Conservation (phyloP, 495 filamentous ascomycete species). For the Jackrogersella multiformis region DNA sequence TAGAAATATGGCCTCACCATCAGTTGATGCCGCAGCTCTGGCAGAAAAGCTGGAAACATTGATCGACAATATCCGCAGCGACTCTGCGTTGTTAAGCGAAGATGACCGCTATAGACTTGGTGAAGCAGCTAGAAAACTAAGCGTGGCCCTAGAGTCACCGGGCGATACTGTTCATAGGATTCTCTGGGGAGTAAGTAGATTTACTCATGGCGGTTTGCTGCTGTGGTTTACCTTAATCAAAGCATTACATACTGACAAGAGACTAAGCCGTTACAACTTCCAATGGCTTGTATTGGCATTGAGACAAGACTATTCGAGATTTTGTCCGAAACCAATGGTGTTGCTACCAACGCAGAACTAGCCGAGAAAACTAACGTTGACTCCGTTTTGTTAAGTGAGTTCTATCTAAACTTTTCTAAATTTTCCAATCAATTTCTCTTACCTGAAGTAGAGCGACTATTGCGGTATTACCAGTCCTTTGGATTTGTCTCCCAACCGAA, state of each 20-base stretch:
- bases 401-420: neutral
- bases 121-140: constrained; percentile 1
- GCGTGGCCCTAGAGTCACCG: constrained; percentile 1
- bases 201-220: no score
- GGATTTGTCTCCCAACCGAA: constrained; percentile 49
- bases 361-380: constrained; percentile 45
- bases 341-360: constrained; percentile 44
- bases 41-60: neutral
- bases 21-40: neutral
- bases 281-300: constrained; percentile 46
- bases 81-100: neutral
- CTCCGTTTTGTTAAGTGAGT: constrained; percentile 47
- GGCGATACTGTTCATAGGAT: constrained; percentile 39
- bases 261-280: constrained; percentile 33
- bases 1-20: neutral
- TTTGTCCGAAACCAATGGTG: constrained; percentile 37
- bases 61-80: neutral
- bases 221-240: no score
- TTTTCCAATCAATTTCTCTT: neutral
- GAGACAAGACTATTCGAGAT: constrained; percentile 51
- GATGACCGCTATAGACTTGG: neutral
- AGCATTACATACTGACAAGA: constrained; percentile 4
- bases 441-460: constrained; percentile 48
- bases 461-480: constrained; percentile 55
- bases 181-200: constrained; percentile 22